A percentile compares a stretch with the other conserved stretches of the same genome.
These are phyloP conservation scores for Hemileccinum impolitum DNA, from an alignment of 768 basidiomycete species.

Conservation along the genomic window DNA sequence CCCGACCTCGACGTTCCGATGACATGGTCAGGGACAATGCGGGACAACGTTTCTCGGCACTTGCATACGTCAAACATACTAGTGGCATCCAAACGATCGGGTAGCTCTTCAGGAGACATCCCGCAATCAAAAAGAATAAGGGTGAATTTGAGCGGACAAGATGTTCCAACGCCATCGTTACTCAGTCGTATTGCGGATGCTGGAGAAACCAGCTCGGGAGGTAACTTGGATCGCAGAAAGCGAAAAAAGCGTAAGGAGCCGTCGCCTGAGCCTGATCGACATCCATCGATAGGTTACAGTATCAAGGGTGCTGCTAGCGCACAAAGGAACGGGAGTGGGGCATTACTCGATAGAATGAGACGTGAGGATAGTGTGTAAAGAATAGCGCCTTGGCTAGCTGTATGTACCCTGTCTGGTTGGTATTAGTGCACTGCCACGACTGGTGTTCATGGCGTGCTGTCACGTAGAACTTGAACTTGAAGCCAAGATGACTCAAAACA, in stretches of 20 bases:
- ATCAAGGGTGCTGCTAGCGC: slow-evolving; percentile 53
- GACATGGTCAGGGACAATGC: slow-evolving; percentile 9
- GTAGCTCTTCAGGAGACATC: slow-evolving; percentile 28
- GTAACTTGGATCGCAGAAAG: slow-evolving; percentile 20
- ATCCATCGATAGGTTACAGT: slow-evolving; percentile 43
- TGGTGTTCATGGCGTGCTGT: neutral
- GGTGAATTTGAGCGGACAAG: slow-evolving; percentile 26
- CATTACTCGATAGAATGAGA: slow-evolving; percentile 36
- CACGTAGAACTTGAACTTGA: too few relatives aligned
- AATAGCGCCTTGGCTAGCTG: slow-evolving; percentile 23
- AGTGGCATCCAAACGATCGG: slow-evolving; percentile 25
- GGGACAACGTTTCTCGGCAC: slow-evolving; percentile 11
- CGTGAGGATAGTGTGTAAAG: slow-evolving; percentile 22
- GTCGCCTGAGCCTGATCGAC: slow-evolving; percentile 30
- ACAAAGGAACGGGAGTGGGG: slow-evolving; percentile 17
- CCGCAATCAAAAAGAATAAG: slow-evolving; percentile 36
- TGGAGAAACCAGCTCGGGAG: slow-evolving; percentile 13
- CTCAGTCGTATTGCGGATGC: slow-evolving; percentile 40
- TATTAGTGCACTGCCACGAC: slow-evolving; percentile 6
- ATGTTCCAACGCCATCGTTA: slow-evolving; percentile 35
- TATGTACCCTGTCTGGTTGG: slow-evolving; percentile 11
- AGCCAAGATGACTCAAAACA: neutral
- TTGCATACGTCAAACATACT: slow-evolving; percentile 3
- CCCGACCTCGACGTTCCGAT: slow-evolving; percentile 13
- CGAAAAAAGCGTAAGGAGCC: slow-evolving; percentile 21